These are phyloP conservation scores for Haematococcus sp. DNA, from an alignment of 139 green algal species.

Conservation along the genomic window DNA sequence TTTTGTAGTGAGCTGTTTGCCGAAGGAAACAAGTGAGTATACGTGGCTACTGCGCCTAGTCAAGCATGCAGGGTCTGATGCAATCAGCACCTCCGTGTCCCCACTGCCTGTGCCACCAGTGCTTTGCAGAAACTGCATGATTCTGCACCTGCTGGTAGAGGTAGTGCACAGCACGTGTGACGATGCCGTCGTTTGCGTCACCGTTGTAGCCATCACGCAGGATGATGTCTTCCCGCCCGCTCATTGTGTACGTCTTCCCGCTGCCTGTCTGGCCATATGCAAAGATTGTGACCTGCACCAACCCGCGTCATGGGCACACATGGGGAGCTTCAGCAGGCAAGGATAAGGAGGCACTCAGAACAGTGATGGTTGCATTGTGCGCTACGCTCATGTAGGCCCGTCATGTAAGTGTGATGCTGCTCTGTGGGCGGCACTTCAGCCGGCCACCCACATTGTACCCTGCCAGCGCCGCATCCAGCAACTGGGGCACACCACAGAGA, in stretches of 20 bases:
- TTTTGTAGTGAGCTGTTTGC: no score
- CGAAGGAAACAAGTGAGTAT: not conserved
- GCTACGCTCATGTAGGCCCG: no score
- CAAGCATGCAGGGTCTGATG: no score
- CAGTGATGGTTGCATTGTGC: no score
- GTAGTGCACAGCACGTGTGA: constrained; percentile 60
- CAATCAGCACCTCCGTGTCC: no score
- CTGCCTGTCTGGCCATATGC: constrained; percentile 62
- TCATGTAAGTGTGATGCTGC: no score
- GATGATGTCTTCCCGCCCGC: constrained; percentile 56
- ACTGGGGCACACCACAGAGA: constrained; percentile 62
- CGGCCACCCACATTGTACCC: constrained; percentile 76
- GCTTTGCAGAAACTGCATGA: not conserved
- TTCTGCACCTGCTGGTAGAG: constrained; percentile 59
- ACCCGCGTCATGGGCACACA: no score
- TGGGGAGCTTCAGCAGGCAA: no score
- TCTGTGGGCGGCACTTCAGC: no score
- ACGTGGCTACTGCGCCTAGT: no score
- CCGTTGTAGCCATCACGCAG: constrained; percentile 53
- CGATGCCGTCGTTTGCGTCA: constrained; percentile 69
- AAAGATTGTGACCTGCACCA: constrained; percentile 38
- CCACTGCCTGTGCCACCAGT: not conserved
- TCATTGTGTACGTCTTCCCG: constrained; percentile 76
- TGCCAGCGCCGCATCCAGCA: constrained; percentile 80
- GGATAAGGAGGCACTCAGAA: no score